phyloP scores from a whole-genome alignment of 441 rosid species.

The Brassica balearica region DNA sequence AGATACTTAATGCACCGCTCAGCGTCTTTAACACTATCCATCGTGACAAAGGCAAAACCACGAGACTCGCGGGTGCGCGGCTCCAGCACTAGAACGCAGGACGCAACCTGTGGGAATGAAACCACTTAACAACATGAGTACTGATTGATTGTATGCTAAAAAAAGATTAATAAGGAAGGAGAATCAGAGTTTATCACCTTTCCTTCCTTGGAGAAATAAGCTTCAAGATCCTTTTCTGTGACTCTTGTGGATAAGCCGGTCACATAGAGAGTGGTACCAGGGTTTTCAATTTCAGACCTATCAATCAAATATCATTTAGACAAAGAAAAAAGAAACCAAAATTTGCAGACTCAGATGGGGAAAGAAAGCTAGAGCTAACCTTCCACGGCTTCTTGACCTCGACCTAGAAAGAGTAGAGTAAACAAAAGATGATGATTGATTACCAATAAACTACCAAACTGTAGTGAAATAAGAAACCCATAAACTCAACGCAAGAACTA shows the following conservation, averaged over 20 bases:
- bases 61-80: constrained; percentile 94
- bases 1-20: constrained; percentile 89
- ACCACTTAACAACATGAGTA: constrained; percentile 1
- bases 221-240: constrained; percentile 84
- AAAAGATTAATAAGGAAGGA: background rate
- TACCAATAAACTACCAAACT: background rate
- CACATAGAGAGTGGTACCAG: constrained; percentile 89
- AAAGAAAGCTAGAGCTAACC: constrained; percentile 57
- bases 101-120: constrained; percentile 64
- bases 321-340: background rate
- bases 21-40: constrained; percentile 83
- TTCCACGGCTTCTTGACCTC: constrained; percentile 45
- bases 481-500: constrained; percentile 31
- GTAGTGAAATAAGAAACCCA: background rate
- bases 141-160: background rate
- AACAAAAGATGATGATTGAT: background rate
- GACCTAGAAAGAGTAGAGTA: background rate
- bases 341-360: background rate
- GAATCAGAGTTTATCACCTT: constrained; percentile 58
- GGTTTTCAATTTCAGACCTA: constrained; percentile 63
- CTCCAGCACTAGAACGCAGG: constrained; percentile 92
- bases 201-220: constrained; percentile 96
- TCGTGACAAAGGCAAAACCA: constrained; percentile 94
- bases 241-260: constrained; percentile 95
- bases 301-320: constrained; percentile 29